Evolutionary conservation across 805 yeast species (phyloP), one percentile per base, ranked within the genome.

Genomic region (Ogataea nitratoaversa): DNA sequence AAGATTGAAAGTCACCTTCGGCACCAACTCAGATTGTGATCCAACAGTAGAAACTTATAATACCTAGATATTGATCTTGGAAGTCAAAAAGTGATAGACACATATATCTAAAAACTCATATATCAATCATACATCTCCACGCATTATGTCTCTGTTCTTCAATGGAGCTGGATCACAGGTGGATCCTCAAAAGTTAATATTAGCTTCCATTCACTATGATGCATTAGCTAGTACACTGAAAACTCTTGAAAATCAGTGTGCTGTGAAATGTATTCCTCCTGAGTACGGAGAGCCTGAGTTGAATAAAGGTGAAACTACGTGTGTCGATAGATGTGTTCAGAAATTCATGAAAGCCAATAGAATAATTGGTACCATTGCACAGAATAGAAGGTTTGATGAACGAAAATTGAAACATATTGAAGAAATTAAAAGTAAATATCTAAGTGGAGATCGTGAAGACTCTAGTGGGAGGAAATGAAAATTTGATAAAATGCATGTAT

Each of bases 271-370:
- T 63, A 73, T 93, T 30, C 82, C 84, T n/a, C 76, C 71, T n/a
- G 85, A 82, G 48, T 90, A 84, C 63, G 86, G 87, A 13, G 98
- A 91, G 53, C 72, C 76, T 8, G 97, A 91, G 19, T 67, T 90
- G 40, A 79, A 78, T 48, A 88, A 89, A 54, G 97, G 96, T 28
- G 97, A 90, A 58, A 63, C 71, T 43, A 72, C 77, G 33, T 91
- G 97, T 59, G 66, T 86, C 9, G 96, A 89, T 60, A 69, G 97
- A 44, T 90, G 98, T 65, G 91, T 85, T 32, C 64, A 79, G 47
- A 90, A 90, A 61, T 89, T 82, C 62, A 85, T 88, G 68, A 72
- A 72, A 52, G 82, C 89, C 34, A 89, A 82, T 58, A 61, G 76
- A 33, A 57, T 72, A 38, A 66, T 86, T 23, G 93, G 91, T 0